Conservation (phyloP, 225 moss, liverwort and hornwort species). For the Polytrichum formosum region DNA sequence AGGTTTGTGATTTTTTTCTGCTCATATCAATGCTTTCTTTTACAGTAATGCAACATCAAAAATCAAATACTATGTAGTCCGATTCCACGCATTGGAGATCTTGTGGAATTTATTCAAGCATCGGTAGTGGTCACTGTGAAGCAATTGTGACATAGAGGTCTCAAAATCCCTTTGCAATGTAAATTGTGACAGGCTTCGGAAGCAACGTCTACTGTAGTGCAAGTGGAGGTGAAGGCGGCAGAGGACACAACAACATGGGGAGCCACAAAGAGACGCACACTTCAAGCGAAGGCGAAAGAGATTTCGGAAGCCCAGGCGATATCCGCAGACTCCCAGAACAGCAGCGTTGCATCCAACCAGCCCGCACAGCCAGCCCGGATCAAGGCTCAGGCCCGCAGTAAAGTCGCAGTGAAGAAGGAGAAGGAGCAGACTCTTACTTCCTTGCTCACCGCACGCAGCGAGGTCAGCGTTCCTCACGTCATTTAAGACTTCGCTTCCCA, state of each 20-base stretch:
- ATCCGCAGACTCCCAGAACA: slow-evolving; percentile 3
- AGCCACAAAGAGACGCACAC: slow-evolving; percentile 77
- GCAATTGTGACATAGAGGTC: too few relatives aligned
- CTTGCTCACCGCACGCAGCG: slow-evolving; percentile 76
- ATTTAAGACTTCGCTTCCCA: too few relatives aligned
- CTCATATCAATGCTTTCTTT: too few relatives aligned
- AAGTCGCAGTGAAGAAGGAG: slow-evolving; percentile 51
- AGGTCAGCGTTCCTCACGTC: slow-evolving; percentile 19
- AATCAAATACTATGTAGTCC: too few relatives aligned
- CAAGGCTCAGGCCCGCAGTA: slow-evolving; percentile 43
- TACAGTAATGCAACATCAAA: too few relatives aligned
- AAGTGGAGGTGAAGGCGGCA: slow-evolving; percentile 21
- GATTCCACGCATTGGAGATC: too few relatives aligned
- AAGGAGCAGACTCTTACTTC: slow-evolving; percentile 83
- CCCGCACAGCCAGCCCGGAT: slow-evolving; percentile 43
- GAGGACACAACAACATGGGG: slow-evolving; percentile 72
- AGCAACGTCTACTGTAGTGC: slow-evolving; percentile 8
- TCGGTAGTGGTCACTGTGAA: too few relatives aligned
- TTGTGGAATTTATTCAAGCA: too few relatives aligned
- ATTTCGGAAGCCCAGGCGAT: slow-evolving; percentile 21
- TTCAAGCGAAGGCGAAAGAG: slow-evolving; percentile 30
- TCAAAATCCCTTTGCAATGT: too few relatives aligned
- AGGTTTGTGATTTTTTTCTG: too few relatives aligned
- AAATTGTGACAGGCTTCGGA: background rate
- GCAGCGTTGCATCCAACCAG: slow-evolving; percentile 8